Percentiles rank a stretch among this genome's conserved stretches.
phyloP scores from a whole-genome alignment of 805 yeast genomes.

The Pichia deserticola region DNA sequence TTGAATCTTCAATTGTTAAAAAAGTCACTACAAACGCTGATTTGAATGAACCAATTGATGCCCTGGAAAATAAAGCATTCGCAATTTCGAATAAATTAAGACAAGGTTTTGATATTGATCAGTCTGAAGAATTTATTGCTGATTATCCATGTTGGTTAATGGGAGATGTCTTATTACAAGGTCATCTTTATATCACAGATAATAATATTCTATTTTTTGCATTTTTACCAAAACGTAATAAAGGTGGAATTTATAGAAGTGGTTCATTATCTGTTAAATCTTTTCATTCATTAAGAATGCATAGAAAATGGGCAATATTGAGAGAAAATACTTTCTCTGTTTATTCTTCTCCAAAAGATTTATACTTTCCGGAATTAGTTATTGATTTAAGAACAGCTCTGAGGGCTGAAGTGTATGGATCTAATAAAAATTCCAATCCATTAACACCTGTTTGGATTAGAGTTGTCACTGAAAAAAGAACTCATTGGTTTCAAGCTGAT shows the following conservation, averaged over 20 bases:
- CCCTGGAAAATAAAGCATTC: conserved; percentile 25
- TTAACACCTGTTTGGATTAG: conserved; percentile 41
- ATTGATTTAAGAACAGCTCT: conserved; percentile 63
- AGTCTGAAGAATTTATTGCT: conserved; percentile 47
- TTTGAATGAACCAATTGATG: not conserved
- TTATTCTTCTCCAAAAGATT: conserved; percentile 63
- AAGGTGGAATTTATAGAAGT: conserved; percentile 36
- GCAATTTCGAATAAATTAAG: conserved; percentile 32
- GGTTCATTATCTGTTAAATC: conserved; percentile 45
- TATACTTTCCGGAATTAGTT: conserved; percentile 76
- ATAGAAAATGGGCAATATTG: conserved; percentile 75
- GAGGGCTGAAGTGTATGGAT: conserved; percentile 44
- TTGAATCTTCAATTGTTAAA: conserved; percentile 28
- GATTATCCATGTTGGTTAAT: conserved; percentile 75
- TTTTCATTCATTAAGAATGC: conserved; percentile 30
- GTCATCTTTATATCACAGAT: conserved; percentile 69
- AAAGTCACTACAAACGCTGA: conserved; percentile 20
- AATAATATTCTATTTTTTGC: conserved; percentile 68
- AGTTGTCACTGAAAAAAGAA: conserved; percentile 48
- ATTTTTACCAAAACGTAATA: conserved; percentile 50
- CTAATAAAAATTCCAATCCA: conserved; percentile 16
- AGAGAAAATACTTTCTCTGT: conserved; percentile 61
- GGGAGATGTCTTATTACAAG: conserved; percentile 77
- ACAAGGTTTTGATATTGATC: conserved; percentile 37
- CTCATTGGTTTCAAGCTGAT: conserved; percentile 67